phyloP scores from a whole-genome alignment of 2,329 filamentous ascomycete genomes.

The Microdochium bolleyi region DNA sequence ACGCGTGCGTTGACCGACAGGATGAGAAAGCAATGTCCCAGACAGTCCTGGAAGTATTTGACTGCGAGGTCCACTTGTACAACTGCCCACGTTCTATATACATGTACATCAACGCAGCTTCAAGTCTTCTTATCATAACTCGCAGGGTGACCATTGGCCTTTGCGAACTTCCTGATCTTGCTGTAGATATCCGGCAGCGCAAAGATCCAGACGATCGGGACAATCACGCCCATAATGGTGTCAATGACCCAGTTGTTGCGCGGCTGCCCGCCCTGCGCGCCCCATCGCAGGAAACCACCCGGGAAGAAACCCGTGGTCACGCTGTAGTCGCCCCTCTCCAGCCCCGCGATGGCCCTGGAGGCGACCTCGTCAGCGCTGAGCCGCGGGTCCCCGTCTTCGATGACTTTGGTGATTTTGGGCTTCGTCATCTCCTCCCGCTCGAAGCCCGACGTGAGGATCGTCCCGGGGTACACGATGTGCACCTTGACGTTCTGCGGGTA shows the following conservation, averaged over 20 bases:
- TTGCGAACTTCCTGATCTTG: constrained; percentile 48
- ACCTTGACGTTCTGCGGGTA: constrained; percentile 80
- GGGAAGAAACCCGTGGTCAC: constrained; percentile 64
- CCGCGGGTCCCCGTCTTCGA: constrained; percentile 77
- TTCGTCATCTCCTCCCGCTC: constrained; percentile 72
- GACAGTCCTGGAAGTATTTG: too few species aligned
- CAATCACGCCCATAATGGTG: constrained; percentile 45
- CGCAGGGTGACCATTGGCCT: constrained; percentile 50
- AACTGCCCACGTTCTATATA: too few species aligned
- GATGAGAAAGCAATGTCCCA: too few species aligned
- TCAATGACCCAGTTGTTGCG: constrained; percentile 55
- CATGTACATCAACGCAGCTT: neutral
- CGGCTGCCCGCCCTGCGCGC: constrained; percentile 42
- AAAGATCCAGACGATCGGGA: constrained; percentile 50
- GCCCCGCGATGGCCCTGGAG: constrained; percentile 54
- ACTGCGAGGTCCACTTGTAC: too few species aligned
- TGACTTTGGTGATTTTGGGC: constrained; percentile 66
- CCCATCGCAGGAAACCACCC: constrained; percentile 63
- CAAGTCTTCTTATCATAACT: constrained; percentile 17
- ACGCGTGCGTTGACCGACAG: too few species aligned
- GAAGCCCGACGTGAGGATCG: constrained; percentile 69
- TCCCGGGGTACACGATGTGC: constrained; percentile 77
- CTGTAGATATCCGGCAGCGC: constrained; percentile 46
- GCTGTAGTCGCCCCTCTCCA: constrained; percentile 76
- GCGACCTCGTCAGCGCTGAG: constrained; percentile 78